Conservation (phyloP, 1,284 basidiomycete genomes). For the Sanghuangporus weigelae region DNA sequence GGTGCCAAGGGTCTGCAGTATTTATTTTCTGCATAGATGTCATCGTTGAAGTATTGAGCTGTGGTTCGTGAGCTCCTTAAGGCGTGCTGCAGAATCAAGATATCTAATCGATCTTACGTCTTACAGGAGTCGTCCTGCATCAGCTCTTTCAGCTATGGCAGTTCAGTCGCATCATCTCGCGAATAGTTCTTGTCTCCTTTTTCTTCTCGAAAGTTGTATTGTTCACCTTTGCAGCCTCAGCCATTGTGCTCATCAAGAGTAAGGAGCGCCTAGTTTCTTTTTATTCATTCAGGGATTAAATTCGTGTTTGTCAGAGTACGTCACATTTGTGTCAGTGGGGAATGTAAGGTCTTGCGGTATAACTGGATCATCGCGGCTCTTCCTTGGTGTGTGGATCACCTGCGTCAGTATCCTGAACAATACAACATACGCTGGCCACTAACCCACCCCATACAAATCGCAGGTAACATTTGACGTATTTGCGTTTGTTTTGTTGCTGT, state of each 20-base stretch:
- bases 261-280: not conserved
- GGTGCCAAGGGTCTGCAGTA: conserved; percentile 1
- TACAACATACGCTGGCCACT: not conserved
- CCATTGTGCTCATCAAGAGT: conserved; percentile 4
- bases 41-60: conserved; percentile 2
- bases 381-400: conserved; percentile 11
- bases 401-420: not conserved
- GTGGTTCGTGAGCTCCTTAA: not conserved
- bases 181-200: conserved; percentile 1
- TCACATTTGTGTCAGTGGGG: not conserved
- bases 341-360: conserved; percentile 4
- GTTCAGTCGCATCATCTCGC: not conserved
- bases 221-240: conserved; percentile 4
- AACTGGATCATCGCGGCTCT: not conserved
- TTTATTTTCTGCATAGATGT: conserved; percentile 3
- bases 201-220: conserved; percentile 5
- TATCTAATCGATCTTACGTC: not conserved
- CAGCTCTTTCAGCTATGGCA: conserved; percentile 9
- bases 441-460: not conserved
- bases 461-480: conserved; percentile 11
- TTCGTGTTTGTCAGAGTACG: not conserved
- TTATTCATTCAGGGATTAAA: not conserved
- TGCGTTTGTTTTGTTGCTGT: conserved; percentile 8
- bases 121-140: conserved; percentile 10
- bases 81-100: not conserved